Base-by-base conservation (phyloP, 768 basidiomycete genomes). In the Tulasnella sp. region DNA sequence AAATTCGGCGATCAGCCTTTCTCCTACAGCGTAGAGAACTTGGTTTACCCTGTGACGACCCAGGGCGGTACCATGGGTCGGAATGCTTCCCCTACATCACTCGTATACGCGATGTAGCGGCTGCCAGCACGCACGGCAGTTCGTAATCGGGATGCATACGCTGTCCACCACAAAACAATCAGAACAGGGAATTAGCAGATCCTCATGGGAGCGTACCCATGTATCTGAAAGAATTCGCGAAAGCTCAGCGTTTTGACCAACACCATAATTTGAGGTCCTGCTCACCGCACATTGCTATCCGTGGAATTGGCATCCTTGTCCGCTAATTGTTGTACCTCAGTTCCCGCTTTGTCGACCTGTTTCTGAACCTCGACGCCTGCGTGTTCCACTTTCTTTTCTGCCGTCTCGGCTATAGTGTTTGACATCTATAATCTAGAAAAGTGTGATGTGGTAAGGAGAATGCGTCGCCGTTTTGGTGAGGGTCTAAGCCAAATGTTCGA, bases 11-110 rank as follows among this genome's bases (percentile, higher is more conserved):
- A 13, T 19, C n/a, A n/a, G 26, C 15, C 52, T 34, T 4, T 5
- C 19, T 17, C 11, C 8, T 24, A 21, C 24, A 58, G 38, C 7
- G n/a, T 29, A 21, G 7, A 30, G 4, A 55, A 56, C 32, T 26
- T 21, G 23, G 53, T 54, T 21, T 38, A 61, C 9, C 85, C 85
- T 2, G 79, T 80, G 11, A 92, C 87, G 15, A 85, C 62, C 69
- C 77, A 77, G 1, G 88, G 84, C 38, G 80, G 79, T 2, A 88
- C 84, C 34, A 90, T 79, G 1, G 88, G 87, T 9, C 88, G 76
- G 69, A 90, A 89, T 0, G 87, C 84, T 71, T 90, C 88, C 48
- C 88, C 88, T 24, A 89, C 73, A 67, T 88, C 87, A 72, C 78
- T 61, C 73, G 85, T 85, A 72, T 88, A 90, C 64, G 87, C 87